Evolutionary conservation across 2,329 filamentous ascomycete genomes (phyloP).

Genomic region (Parastagonospora nodorum): DNA sequence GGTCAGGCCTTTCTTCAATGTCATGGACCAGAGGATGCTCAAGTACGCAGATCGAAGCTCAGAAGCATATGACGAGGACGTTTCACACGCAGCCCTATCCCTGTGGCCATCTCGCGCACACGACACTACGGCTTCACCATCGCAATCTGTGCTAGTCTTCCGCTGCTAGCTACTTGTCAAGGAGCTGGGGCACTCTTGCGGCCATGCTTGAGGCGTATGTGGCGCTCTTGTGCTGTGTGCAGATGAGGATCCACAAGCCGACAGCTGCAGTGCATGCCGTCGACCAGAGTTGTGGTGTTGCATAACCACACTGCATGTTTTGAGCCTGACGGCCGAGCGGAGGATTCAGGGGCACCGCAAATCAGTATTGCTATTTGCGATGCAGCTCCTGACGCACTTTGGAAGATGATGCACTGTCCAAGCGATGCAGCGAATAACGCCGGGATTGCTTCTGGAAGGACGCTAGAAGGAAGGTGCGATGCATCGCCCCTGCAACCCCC

Average conservation of each 20-base stretch:
- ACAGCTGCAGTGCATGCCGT: conserved; percentile 5
- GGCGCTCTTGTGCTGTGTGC: conserved; percentile 33
- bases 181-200: conserved; percentile 38
- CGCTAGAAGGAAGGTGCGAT: conserved; percentile 31
- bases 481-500: conserved; percentile 17
- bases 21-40: conserved; percentile 35
- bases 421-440: conserved; percentile 16
- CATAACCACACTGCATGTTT: conserved; percentile 4
- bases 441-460: conserved; percentile 26
- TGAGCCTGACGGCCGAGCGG: conserved; percentile 3
- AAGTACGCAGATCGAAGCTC: conserved; percentile 38
- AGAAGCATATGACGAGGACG: conserved; percentile 31
- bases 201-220: conserved; percentile 38
- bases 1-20: conserved; percentile 19
- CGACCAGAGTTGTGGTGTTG: conserved; percentile 2
- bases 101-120: conserved; percentile 34
- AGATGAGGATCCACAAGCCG: conserved; percentile 29
- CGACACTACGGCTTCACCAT: conserved; percentile 34
- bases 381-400: background rate
- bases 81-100: conserved; percentile 37
- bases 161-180: conserved; percentile 31
- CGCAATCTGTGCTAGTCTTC: conserved; percentile 31
- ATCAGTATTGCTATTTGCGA: background rate
- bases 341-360: background rate
- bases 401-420: conserved; percentile 1